Conservation (phyloP, 2,329 filamentous ascomycete genomes). For the Fusarium gaditjirri region DNA sequence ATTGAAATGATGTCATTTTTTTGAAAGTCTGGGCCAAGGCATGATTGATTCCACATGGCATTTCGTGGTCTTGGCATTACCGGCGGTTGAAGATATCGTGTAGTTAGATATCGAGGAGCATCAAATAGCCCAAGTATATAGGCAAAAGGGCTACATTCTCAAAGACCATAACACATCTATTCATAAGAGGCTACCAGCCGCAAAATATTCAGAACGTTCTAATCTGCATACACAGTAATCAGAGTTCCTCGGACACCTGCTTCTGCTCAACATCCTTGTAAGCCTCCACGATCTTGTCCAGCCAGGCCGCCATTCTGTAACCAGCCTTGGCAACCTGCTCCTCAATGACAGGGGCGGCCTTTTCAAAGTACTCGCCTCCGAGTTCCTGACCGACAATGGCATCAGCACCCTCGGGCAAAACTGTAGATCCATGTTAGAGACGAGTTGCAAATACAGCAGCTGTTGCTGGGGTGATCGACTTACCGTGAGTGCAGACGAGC, state of each 20-base stretch:
- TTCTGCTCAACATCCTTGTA: slow-evolving; percentile 42
- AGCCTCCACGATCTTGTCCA: slow-evolving; percentile 68
- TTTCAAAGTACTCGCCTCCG: slow-evolving; percentile 70
- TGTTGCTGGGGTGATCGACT: slow-evolving; percentile 41
- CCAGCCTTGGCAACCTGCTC: slow-evolving; percentile 75
- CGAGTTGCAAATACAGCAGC: not conserved
- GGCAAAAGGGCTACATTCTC: not conserved
- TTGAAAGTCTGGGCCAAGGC: not conserved
- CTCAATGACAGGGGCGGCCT: slow-evolving; percentile 72
- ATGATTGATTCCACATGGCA: not conserved
- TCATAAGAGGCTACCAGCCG: not conserved
- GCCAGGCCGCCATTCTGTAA: slow-evolving; percentile 73
- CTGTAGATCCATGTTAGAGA: slow-evolving; percentile 50
- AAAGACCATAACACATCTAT: not conserved
- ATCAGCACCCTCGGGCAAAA: slow-evolving; percentile 69
- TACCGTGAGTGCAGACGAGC: slow-evolving; percentile 70
- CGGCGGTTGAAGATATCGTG: not conserved
- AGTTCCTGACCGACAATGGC: slow-evolving; percentile 70
- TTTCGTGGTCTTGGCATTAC: not conserved
- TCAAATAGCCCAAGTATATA: not conserved
- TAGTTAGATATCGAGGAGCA: not conserved
- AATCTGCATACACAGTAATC: slow-evolving; percentile 5
- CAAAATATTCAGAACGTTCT: not conserved
- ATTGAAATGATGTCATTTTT: slow-evolving; percentile 2
- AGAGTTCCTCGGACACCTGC: slow-evolving; percentile 46